Base-by-base conservation (phyloP, 495 filamentous ascomycete genomes). In the Aspergillus conjunctus region DNA sequence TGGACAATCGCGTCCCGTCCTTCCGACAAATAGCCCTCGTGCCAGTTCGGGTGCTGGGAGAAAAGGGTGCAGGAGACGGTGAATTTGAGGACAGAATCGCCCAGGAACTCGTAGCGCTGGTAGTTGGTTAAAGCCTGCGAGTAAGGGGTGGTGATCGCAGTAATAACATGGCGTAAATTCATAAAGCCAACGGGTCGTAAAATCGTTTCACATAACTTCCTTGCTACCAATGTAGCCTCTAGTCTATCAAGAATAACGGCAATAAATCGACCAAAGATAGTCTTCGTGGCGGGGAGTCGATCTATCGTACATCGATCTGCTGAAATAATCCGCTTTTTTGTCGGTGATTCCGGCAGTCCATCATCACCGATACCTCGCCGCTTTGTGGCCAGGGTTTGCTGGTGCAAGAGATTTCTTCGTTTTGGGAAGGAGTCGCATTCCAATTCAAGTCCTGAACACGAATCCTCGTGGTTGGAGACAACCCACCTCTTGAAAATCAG, bases 61-160 rank as follows among this genome's bases (percentile, higher is more conserved):
- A 87, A 83, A 3, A 92, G 79, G 34, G 89, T 84, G 22, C 89
- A 71, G 4, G 87, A 87, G 0, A 88, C 83, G 21, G 83, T 83
- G 45, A 87, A 83, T 66, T 98, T 98, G n/a, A 98, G 80, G 9
- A 96, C 80, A 0, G 84, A 83, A 64, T 98, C 94, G 0, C 94
- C 94, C 0, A 97, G 77, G 66, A 96, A 96, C 71, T 98, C 94
- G 1, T 95, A 79, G 21, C 89, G 81, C 64, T 98, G 90, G 68
- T 98, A 98, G 60, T 97, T 82, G 0, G 77, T 83, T 3, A 64
- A 63, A 45, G 87, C 85, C 10, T 75, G 68, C 0, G 91, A 84
- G 1, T 81, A 77, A 0, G 88, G 86, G 1, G 90, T 78, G 32
- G 79, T 89, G 54, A 95, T 87, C 1, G 93, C 92, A 8, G 83